A percentile compares a stretch with the other conserved stretches of the same genome.
These are phyloP conservation scores for Torulaspora globosa DNA, from an alignment of 1,139 yeast genomes.

Conservation along the genomic window DNA sequence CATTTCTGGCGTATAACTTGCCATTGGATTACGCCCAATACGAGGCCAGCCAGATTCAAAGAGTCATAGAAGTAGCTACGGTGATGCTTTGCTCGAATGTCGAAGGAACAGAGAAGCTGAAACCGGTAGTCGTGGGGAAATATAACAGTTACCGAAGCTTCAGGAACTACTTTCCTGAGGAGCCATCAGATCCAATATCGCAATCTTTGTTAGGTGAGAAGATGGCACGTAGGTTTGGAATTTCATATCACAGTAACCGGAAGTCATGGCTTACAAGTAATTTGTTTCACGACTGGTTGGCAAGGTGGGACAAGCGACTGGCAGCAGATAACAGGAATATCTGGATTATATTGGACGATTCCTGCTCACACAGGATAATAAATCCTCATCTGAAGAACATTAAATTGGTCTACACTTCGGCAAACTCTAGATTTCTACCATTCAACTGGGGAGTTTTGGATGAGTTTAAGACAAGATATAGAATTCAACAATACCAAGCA, in stretches of 20 bases:
- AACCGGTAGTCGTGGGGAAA: slow-evolving; percentile 59
- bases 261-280: slow-evolving; percentile 67
- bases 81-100: slow-evolving; percentile 61
- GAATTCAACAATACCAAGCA: slow-evolving; percentile 57
- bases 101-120: slow-evolving; percentile 58
- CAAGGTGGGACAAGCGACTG: slow-evolving; percentile 55
- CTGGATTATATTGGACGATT: slow-evolving; percentile 55
- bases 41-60: slow-evolving; percentile 44
- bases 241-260: slow-evolving; percentile 55
- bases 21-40: slow-evolving; percentile 58
- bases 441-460: slow-evolving; percentile 63
- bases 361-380: slow-evolving; percentile 58
- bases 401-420: slow-evolving; percentile 42
- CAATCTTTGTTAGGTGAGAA: slow-evolving; percentile 38
- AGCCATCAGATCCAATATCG: slow-evolving; percentile 27
- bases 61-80: slow-evolving; percentile 43
- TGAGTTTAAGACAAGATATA: slow-evolving; percentile 56
- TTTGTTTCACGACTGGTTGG: slow-evolving; percentile 58
- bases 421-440: slow-evolving; percentile 48
- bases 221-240: slow-evolving; percentile 49
- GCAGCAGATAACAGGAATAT: slow-evolving; percentile 47
- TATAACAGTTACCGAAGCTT: slow-evolving; percentile 49
- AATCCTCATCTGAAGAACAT: slow-evolving; percentile 55
- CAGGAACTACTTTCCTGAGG: slow-evolving; percentile 42
- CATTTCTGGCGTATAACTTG: slow-evolving; percentile 55